Base-by-base conservation (phyloP, 306 rosid genomes). In the Vigna nakashimae region DNA sequence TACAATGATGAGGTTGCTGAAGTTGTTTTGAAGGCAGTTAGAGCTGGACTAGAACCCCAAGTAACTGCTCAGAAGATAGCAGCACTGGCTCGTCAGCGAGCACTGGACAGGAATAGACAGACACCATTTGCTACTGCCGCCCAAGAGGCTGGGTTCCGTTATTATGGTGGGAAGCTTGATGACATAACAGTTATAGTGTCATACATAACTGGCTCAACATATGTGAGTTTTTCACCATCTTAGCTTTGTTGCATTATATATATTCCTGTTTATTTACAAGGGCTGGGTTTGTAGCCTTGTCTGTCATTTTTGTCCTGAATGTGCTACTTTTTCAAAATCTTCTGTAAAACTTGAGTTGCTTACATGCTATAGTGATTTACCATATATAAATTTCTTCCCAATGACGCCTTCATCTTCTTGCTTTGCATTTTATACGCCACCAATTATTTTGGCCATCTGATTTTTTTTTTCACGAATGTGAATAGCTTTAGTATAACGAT, bases 151-250 rank as follows among this genome's bases (percentile, higher is more conserved):
- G 99, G 98, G 32, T 91, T 77, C 87, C 90, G 88, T 52, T 92
- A 83, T 76, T 76, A 81, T 24, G 99, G 99, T 7, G 98, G 99
- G 74, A 96, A 96, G 84, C 97, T 92, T 73, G 99, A 96, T 49
- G 99, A 92, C 86, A 82, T 91, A 18, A 92, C 97, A 4, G 97
- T 91, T 52, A 90, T 92, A 22, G 92, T 96, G 65, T 91, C 98
- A 14, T 91, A 87, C 82, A 56, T 95, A 68, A 42, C 88, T 45
- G 84, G 83, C 73, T 86, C 82, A 22, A 50, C 32, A 71, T 60
- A 75, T 49, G 76, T 69, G 80, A 85, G 74, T 45, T 58, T 77
- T 63, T 73, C 9, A 38, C 56, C 45, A 26, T 48, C 49, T 59
- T 74, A 65, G 45, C 38, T 16, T 24, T 48, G 32, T 55, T 24